Conservation (phyloP, 768 basidiomycete species). For the Lyophyllum shimeji region DNA sequence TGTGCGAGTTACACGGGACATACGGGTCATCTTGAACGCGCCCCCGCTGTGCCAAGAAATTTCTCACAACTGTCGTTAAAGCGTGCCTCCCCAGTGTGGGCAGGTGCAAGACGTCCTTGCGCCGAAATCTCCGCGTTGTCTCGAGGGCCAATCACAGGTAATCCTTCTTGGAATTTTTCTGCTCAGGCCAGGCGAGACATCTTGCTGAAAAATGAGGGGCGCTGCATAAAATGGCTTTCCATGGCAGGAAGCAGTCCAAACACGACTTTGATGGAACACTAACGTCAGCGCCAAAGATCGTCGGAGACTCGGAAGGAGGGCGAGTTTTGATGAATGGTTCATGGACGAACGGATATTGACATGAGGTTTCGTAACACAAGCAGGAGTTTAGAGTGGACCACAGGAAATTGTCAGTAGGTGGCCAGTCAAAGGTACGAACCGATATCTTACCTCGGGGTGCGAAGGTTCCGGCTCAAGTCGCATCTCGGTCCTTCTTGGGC, state of each 20-base stretch:
- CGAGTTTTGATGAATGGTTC: not conserved
- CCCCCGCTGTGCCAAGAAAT: conserved; percentile 21
- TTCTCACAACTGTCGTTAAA: too few relatives aligned
- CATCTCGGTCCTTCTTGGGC: not conserved
- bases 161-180: too few relatives aligned
- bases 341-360: not conserved
- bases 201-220: too few relatives aligned
- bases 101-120: too few relatives aligned
- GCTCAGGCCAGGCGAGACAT: too few relatives aligned
- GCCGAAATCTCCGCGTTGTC: too few relatives aligned
- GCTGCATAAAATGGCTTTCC: too few relatives aligned
- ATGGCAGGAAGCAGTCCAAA: conserved; percentile 6
- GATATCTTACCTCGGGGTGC: not conserved
- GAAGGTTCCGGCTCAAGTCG: not conserved
- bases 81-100: too few relatives aligned
- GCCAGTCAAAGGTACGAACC: too few relatives aligned
- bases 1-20: conserved; percentile 29
- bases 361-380: not conserved
- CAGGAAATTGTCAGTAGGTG: too few relatives aligned
- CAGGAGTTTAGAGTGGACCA: not conserved
- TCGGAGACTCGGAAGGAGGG: conserved; percentile 8
- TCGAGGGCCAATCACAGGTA: too few relatives aligned
- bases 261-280: conserved; percentile 6
- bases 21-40: too few relatives aligned
- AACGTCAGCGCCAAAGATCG: conserved; percentile 5